Evolutionary conservation across 2,329 filamentous ascomycete species (phyloP).

Genomic region (Waltergamsia citrina): DNA sequence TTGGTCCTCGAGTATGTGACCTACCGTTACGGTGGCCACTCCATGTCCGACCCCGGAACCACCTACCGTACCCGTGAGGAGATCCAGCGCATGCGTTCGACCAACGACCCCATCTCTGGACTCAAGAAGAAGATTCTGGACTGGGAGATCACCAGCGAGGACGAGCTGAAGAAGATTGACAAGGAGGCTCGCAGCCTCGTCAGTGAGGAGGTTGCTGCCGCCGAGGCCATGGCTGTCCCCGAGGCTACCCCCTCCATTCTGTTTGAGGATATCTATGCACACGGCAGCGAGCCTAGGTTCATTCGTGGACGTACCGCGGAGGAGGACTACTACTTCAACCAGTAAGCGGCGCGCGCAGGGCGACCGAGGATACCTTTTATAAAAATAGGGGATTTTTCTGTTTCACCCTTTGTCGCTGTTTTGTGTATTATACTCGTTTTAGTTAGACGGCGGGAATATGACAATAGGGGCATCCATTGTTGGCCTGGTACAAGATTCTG

Average conservation of each 20-base stretch:
- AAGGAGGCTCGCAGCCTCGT: constrained; percentile 83
- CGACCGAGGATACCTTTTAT: no score
- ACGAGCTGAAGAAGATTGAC: constrained; percentile 92
- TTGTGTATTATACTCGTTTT: constrained; percentile 17
- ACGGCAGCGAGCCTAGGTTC: constrained; percentile 78
- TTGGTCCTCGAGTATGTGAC: constrained; percentile 98
- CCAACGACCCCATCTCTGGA: constrained; percentile 95
- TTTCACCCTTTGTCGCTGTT: constrained; percentile 10
- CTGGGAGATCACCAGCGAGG: constrained; percentile 85
- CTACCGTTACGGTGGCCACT: constrained; percentile 98
- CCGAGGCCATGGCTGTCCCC: constrained; percentile 79
- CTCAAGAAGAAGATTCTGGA: constrained; percentile 97
- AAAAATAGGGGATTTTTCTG: no score
- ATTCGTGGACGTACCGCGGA: constrained; percentile 81
- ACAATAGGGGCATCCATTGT: constrained; percentile 1
- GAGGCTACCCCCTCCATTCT: constrained; percentile 74
- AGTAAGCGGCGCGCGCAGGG: constrained; percentile 40
- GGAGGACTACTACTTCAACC: constrained; percentile 87
- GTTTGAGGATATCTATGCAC: constrained; percentile 94
- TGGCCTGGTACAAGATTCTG: not conserved
- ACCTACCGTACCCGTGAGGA: constrained; percentile 99
- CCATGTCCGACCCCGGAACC: constrained; percentile 98
- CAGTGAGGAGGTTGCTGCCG: constrained; percentile 80
- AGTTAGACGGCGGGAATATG: constrained; percentile 4
- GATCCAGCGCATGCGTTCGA: constrained; percentile 98